phyloP scores from a whole-genome alignment of 129 eudicot species.

The Flaveria robusta region DNA sequence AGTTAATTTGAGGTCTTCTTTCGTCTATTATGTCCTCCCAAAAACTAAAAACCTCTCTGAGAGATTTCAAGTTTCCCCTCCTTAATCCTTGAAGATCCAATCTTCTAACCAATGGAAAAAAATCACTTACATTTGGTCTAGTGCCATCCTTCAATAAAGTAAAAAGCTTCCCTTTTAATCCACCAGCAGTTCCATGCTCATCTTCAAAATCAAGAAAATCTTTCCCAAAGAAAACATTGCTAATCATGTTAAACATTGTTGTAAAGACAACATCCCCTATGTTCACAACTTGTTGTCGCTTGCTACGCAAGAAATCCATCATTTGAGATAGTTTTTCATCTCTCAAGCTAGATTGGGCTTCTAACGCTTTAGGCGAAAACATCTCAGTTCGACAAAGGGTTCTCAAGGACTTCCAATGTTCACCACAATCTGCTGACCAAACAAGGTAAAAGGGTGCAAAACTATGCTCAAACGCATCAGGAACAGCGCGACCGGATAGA shows the following conservation, averaged over 20 bases:
- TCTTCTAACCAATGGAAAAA: slow-evolving; percentile 13
- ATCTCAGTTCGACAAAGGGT: slow-evolving; percentile 31
- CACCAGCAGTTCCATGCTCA: slow-evolving; percentile 17
- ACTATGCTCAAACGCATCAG: slow-evolving; percentile 13
- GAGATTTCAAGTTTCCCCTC: background rate
- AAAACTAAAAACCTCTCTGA: slow-evolving; percentile 12
- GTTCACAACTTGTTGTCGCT: slow-evolving; percentile 28
- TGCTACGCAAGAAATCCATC: slow-evolving; percentile 22
- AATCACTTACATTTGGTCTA: slow-evolving; percentile 27
- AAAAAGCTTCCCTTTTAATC: slow-evolving; percentile 25
- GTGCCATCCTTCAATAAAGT: background rate
- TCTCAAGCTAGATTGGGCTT: slow-evolving; percentile 29
- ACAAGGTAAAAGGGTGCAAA: slow-evolving; percentile 1
- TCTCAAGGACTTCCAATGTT: slow-evolving; percentile 28
- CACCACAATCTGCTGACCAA: slow-evolving; percentile 11
- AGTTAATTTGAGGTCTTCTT: background rate
- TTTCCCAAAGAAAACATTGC: slow-evolving; percentile 19
- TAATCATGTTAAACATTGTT: slow-evolving; percentile 30
- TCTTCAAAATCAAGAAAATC: slow-evolving; percentile 17
- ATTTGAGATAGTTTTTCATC: slow-evolving; percentile 21
- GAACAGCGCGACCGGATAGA: slow-evolving; percentile 27
- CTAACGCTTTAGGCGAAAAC: slow-evolving; percentile 30
- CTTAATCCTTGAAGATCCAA: slow-evolving; percentile 23
- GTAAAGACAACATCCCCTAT: slow-evolving; percentile 33
- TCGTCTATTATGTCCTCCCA: slow-evolving; percentile 16